Evolutionary conservation across 768 basidiomycete genomes (phyloP), one percentile per base, ranked within the genome.

Genomic region (Psilocybe azurescens): DNA sequence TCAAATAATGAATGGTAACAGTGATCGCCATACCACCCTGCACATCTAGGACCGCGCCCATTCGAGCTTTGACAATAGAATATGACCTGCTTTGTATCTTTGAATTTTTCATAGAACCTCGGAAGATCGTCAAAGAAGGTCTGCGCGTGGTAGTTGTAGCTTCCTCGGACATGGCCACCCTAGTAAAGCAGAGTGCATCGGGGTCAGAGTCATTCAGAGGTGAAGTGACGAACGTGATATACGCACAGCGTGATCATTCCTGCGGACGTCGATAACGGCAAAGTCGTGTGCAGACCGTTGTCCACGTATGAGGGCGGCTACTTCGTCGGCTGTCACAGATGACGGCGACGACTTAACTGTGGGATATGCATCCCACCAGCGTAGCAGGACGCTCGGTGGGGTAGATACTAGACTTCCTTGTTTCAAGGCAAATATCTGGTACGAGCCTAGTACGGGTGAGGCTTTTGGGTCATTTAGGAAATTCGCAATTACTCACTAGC

Each of bases 341-440:
- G 69, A 67, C 5, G 76, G 74, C 1, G 74, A 67, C 1, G 81
- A 77, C 44, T 68, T 66, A 38, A 74, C 71, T 5, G 65, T 48
- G 0, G 86, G 86, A 65, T 82, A 86, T 0, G 83, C 85, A 57
- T 86, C 81, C 84, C 83, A 85, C 83, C 82, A 86, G 2, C 74
- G 73, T 14, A 73, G 68, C 33, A 86, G 75, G n/a, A 70, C 67
- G 1, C 71, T 70, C 4, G 75, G n/a, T 20, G 63, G 53, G 41
- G 38, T 52, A 53, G 52, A 59, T 28, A 16, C 32, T 5, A 63
- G 60, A 5, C 41, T 56, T 1, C 63, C 63, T 3, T 59, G 53
- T 61, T 86, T 86, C 16, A 66, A 53, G 3, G 82, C 83, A 38
- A 78, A 80, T 20, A 87, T 79, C 53, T 80, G 78, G 70, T 77